phyloP scores from a whole-genome alignment of 208 protist species.

The Acanthamoeba healyi region DNA sequence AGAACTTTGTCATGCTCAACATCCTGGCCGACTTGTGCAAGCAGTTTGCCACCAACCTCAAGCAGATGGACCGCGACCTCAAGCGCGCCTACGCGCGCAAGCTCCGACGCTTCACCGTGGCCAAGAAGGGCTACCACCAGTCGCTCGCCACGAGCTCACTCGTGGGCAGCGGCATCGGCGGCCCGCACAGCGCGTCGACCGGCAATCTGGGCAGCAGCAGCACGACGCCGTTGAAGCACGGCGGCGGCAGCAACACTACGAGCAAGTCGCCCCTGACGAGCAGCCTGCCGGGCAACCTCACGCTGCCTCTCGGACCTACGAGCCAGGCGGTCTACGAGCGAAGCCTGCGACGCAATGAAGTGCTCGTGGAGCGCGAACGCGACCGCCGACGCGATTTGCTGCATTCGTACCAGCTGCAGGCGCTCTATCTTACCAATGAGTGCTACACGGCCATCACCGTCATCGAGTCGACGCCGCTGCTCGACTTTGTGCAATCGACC shows the following conservation, averaged over 20 bases:
- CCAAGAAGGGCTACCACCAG: not conserved
- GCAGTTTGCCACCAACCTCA: constrained; percentile 25
- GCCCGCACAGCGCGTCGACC: not conserved
- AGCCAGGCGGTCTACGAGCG: not conserved
- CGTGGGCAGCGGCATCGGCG: not conserved
- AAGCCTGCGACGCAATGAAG: not conserved
- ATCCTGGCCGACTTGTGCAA: constrained; percentile 32
- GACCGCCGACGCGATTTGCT: constrained; percentile 12
- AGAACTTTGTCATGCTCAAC: constrained; percentile 73
- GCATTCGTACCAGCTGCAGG: constrained; percentile 54
- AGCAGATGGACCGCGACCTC: constrained; percentile 29
- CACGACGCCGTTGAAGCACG: not conserved
- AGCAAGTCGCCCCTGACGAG: not conserved
- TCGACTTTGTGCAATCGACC: constrained; percentile 31
- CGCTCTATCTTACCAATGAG: constrained; percentile 55
- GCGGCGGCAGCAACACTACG: not conserved
- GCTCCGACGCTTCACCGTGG: not conserved
- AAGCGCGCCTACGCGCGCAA: constrained; percentile 7
- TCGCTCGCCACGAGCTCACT: not conserved
- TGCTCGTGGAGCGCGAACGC: constrained; percentile 17
- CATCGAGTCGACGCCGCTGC: constrained; percentile 23
- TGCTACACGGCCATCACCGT: constrained; percentile 60
- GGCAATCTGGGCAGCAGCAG: not conserved
- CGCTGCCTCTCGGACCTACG: too few relatives aligned
- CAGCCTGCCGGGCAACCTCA: constrained; percentile 3